Evolutionary conservation across 768 basidiomycete genomes (phyloP), one percentile per base, ranked within the genome.

Genomic region (Phanerochaete sordida): DNA sequence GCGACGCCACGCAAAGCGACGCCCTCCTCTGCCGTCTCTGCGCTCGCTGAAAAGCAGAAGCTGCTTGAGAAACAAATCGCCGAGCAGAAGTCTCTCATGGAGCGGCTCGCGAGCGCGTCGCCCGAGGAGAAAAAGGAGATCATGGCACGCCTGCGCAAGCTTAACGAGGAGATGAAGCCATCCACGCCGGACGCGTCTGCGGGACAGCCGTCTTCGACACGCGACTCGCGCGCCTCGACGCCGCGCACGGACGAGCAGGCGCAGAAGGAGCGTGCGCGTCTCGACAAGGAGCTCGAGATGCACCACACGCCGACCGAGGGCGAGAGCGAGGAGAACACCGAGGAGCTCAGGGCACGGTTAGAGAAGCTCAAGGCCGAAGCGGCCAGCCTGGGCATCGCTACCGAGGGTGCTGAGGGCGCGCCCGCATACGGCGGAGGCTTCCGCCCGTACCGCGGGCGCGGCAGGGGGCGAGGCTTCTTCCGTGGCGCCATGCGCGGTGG

Each of bases 51-150:
- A 3, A 90, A 90, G 70, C 89, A 91, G 67, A 84, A 87, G 61
- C 76, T 87, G 39, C 73, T 93, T 23, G 90, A 93, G 64, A 83
- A 88, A 69, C 89, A 90, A 67, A 93, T 97, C 60, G 80, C 86
- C 0, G 92, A 95, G 73, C 95, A 96, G 74, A 96, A 95, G 72
- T 77, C 84, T 1, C 76, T 98, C 58, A 89, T 97, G 85, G 80
- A 80, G 7, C 82, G 84, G 33, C 73, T 96, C 15, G 73, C 77
- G 26, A 81, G 82, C 4, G 85, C 88, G 8, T 80, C 85, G 11
- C 68, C 80, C 0, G 84, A 88, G 57, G 89, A 90, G 75, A 95
- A 91, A 77, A 88, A 91, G 73, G 78, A 77, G 43, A 86, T 96
- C 52, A 86, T 95, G 84, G 78, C 79, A 1, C 81, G 86, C 58